Evolutionary conservation across 371 early-diverging fungal genomes (phyloP), one percentile per base, ranked within the genome.

Genomic region (Apophysomyces trapeziformis): DNA sequence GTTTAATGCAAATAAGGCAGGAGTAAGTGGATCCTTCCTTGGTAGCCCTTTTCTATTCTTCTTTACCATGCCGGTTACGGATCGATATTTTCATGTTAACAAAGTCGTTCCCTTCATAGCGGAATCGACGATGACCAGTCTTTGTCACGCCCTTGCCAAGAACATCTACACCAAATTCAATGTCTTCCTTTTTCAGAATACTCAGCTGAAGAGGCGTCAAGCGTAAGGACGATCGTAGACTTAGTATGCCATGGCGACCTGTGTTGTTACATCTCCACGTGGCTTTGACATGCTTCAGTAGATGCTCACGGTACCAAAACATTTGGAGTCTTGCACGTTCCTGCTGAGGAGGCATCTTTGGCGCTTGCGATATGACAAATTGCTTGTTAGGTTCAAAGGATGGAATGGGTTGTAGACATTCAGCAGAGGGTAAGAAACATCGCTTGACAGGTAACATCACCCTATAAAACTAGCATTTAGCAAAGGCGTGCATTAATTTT

Each of bases 271-370:
- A 74, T 54, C 60, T 46, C 90, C 90, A 90, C 1, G 69, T 68
- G 7, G 87, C 86, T 6, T 78, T 80, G 13, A 90, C 74, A 14
- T 84, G 77, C 56, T 83, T 72, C 54, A 91, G 65, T 8, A 93
- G 63, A n/a, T 82, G 78, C 65, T 93, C 91, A 57, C 89, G 75
- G 65, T 90, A 90, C 95, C 95, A 94, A 71, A 93, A 94, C 70
- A 90, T 74, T 7, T 86, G 77, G 26, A 88, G 68, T 14, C 87
- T 84, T 32, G 77, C 68, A 5, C 72, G 72, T 45, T 87, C 89
- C 64, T 91, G 88, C 39, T 86, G 85, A 21, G 71, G 63, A 1
- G 76, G 68, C 56, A 68, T 68, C 32, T 68, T 67, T 0, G 73
- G 73, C 3, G 82, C 84, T 63, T 90, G 85, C 4, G 88, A 83